phyloP scores from a whole-genome alignment of 768 basidiomycete genomes.

The Myochromella boudieri region DNA sequence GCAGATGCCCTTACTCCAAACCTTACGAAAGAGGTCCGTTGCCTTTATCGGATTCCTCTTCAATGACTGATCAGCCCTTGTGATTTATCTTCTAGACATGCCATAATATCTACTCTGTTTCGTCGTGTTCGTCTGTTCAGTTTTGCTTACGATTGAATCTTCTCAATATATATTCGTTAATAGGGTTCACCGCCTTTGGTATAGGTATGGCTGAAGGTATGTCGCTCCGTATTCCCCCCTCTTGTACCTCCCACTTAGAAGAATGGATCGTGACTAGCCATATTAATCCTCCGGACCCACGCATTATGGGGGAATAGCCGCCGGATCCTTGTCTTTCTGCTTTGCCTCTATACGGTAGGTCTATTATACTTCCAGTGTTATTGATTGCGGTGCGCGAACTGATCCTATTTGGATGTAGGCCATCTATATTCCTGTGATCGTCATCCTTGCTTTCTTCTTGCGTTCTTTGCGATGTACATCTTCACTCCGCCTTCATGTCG shows the following conservation, averaged over 20 bases:
- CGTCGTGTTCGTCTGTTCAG: slow-evolving; percentile 2
- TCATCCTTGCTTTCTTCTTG: slow-evolving; percentile 7
- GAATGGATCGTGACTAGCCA: slow-evolving; percentile 10
- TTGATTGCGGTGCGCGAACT: background rate
- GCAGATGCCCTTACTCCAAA: slow-evolving; percentile 3
- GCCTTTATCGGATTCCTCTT: background rate
- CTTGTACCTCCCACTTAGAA: background rate
- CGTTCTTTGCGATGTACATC: slow-evolving; percentile 8
- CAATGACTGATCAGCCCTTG: background rate
- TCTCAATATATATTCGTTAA: background rate
- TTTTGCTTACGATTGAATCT: background rate
- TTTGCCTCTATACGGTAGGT: slow-evolving; percentile 8
- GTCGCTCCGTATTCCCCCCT: background rate
- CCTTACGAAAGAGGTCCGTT: slow-evolving; percentile 1
- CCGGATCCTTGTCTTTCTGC: slow-evolving; percentile 6
- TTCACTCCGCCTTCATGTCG: background rate
- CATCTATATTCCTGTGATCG: slow-evolving; percentile 2
- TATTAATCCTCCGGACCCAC: slow-evolving; percentile 19
- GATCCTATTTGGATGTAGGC: background rate
- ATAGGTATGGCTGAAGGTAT: slow-evolving; percentile 14
- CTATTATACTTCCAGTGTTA: background rate
- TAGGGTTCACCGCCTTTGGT: slow-evolving; percentile 8
- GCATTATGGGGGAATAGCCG: slow-evolving; percentile 17
- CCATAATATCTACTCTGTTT: slow-evolving; percentile 1
- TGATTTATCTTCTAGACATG: background rate